These are phyloP conservation scores for Kewa caespitosa DNA, from an alignment of 179 eudicot genomes.

Conservation along the genomic window DNA sequence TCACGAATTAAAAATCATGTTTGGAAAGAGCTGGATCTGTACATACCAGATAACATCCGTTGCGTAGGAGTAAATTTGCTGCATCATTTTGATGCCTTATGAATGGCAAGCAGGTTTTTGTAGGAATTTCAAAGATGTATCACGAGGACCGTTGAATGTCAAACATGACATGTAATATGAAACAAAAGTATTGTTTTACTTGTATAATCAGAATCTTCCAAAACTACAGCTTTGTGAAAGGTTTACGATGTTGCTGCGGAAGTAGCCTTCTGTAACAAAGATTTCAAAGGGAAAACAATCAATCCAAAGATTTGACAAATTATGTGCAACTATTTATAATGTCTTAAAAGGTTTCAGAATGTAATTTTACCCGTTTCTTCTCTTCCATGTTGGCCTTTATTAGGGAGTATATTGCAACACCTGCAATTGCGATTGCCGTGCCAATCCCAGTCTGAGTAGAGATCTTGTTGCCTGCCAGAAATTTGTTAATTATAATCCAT, in stretches of 20 bases:
- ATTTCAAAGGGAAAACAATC: neutral
- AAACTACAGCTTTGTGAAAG: no score
- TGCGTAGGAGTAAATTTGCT: no score
- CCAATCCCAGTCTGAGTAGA: constrained; percentile 31
- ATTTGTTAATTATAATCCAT: neutral
- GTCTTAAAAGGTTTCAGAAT: neutral
- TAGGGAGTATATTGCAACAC: constrained; percentile 27
- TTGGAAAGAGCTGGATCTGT: no score
- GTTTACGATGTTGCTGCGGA: neutral
- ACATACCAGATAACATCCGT: no score
- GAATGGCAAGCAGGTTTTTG: no score
- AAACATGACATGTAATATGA: no score
- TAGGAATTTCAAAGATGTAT: no score
- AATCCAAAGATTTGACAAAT: neutral
- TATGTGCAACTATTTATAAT: neutral
- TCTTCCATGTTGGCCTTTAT: constrained; percentile 28
- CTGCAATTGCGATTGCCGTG: constrained; percentile 27
- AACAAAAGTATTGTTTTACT: no score
- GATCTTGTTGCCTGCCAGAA: constrained; percentile 23
- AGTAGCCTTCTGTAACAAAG: constrained; percentile 6
- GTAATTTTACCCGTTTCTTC: constrained; percentile 19
- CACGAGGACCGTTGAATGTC: no score
- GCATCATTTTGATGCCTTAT: no score
- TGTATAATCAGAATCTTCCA: no score
- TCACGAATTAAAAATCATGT: no score